Conservation (phyloP, 768 basidiomycete genomes). For the Cyclocybe aegerita region DNA sequence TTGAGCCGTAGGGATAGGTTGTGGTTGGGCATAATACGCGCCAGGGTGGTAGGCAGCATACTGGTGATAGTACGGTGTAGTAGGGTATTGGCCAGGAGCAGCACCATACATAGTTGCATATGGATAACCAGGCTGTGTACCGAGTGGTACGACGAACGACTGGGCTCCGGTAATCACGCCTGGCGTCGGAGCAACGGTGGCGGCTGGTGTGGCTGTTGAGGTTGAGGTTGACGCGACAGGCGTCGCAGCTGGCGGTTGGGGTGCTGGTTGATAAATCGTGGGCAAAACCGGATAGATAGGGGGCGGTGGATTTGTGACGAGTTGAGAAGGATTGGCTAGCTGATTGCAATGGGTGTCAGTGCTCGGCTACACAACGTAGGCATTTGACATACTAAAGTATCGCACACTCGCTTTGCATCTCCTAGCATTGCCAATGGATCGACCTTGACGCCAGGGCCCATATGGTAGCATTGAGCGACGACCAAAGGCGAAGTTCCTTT, state of each 20-base stretch:
- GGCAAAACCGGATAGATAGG: conserved; percentile 51
- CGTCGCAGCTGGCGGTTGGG: conserved; percentile 16
- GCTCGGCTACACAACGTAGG: background rate
- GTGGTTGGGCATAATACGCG: conserved; percentile 15
- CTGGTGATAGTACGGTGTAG: conserved; percentile 65
- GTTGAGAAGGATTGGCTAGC: conserved; percentile 73
- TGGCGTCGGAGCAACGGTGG: conserved; percentile 28
- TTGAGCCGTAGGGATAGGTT: conserved; percentile 10
- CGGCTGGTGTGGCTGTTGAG: conserved; percentile 28
- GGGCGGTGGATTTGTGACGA: conserved; percentile 67
- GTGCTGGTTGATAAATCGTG: conserved; percentile 34
- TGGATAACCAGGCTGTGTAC: conserved; percentile 46
- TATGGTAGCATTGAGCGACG: conserved; percentile 78
- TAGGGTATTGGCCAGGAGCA: conserved; percentile 49
- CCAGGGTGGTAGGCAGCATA: conserved; percentile 21
- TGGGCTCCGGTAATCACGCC: conserved; percentile 68
- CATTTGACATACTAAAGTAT: conserved; percentile 58
- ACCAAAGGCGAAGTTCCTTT: conserved; percentile 68
- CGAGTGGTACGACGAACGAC: conserved; percentile 71
- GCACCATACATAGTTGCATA: conserved; percentile 43
- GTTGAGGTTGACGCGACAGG: conserved; percentile 30
- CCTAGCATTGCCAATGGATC: conserved; percentile 73
- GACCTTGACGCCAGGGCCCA: conserved; percentile 65
- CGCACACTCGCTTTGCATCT: conserved; percentile 78
- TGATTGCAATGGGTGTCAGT: conserved; percentile 26